Conservation (phyloP, 345 rosid species). For the Syzygium oleosum region DNA sequence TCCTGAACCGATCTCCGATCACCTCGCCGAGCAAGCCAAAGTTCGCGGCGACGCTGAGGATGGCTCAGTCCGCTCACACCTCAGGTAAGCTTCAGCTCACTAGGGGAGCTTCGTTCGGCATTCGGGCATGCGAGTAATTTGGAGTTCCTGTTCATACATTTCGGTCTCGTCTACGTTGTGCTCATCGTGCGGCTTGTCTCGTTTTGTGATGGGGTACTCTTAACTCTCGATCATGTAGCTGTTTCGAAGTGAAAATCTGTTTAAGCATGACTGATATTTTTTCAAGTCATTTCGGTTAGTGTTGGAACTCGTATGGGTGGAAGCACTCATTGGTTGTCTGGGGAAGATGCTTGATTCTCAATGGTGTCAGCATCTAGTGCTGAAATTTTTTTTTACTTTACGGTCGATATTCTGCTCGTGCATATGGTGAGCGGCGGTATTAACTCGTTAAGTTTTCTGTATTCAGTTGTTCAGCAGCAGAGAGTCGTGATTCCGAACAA, state of each 20-base stretch:
- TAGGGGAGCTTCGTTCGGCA: background rate
- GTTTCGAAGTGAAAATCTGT: background rate
- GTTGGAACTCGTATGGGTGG: background rate
- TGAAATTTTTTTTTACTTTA: background rate
- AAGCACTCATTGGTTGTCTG: background rate
- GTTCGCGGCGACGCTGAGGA: conserved; percentile 8
- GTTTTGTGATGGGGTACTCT: background rate
- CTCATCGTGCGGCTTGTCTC: background rate
- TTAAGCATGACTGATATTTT: background rate
- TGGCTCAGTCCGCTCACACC: conserved; percentile 31
- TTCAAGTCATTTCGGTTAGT: background rate
- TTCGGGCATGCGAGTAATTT: background rate
- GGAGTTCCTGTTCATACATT: background rate
- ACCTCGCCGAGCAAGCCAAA: background rate
- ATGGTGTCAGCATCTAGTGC: background rate
- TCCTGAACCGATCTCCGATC: background rate
- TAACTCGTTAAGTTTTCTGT: background rate
- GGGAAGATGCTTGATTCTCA: background rate
- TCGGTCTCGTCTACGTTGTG: background rate
- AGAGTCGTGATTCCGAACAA: conserved; percentile 44
- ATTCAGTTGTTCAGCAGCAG: conserved; percentile 21
- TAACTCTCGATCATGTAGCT: background rate
- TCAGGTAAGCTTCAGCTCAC: conserved; percentile 19
- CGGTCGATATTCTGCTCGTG: background rate
- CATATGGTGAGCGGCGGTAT: background rate